Percentiles rank a stretch among this genome's conserved stretches.
Conservation (phyloP, 305 asterid species). For the Striga hermonthica region DNA sequence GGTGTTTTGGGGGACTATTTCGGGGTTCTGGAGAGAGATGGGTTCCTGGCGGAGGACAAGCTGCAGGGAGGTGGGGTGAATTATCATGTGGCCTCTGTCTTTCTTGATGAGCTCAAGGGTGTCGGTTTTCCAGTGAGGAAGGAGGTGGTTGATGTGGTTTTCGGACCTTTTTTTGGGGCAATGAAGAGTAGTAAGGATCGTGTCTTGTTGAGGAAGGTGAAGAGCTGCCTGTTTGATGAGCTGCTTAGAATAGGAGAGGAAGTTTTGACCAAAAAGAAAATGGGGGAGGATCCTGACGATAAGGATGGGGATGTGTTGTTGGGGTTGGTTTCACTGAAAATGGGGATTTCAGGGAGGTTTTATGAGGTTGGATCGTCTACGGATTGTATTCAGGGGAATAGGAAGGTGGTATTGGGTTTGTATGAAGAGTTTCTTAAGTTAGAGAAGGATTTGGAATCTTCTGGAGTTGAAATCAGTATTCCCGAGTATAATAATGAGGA, state of each 20-base stretch:
- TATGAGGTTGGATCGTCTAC: constrained; percentile 63
- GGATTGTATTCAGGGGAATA: constrained; percentile 76
- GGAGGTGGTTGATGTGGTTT: constrained; percentile 57
- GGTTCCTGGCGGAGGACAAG: constrained; percentile 64
- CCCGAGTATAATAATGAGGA: constrained; percentile 36
- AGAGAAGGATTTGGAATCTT: constrained; percentile 66
- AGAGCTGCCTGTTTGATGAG: constrained; percentile 66
- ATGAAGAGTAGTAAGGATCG: constrained; percentile 53
- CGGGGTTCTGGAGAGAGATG: constrained; percentile 53
- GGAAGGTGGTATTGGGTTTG: constrained; percentile 69
- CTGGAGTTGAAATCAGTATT: constrained; percentile 51
- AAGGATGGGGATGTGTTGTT: constrained; percentile 46
- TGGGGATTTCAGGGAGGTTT: constrained; percentile 54
- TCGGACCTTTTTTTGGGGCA: constrained; percentile 58
- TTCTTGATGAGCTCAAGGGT: constrained; percentile 70
- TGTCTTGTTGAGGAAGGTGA: constrained; percentile 78
- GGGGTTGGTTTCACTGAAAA: constrained; percentile 66
- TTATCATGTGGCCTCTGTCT: constrained; percentile 79
- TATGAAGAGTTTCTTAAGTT: constrained; percentile 73
- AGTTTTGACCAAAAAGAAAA: constrained; percentile 44
- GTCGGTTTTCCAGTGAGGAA: constrained; percentile 50
- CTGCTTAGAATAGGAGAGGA: constrained; percentile 50
- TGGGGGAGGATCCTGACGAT: constrained; percentile 43
- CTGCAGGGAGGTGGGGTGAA: constrained; percentile 75
- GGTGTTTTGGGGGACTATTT: constrained; percentile 47